Percentiles rank a stretch among this genome's conserved stretches.
These are phyloP conservation scores for Cyberlindnera nakhonratchasimensis DNA, from an alignment of 805 yeast species.

Conservation along the genomic window DNA sequence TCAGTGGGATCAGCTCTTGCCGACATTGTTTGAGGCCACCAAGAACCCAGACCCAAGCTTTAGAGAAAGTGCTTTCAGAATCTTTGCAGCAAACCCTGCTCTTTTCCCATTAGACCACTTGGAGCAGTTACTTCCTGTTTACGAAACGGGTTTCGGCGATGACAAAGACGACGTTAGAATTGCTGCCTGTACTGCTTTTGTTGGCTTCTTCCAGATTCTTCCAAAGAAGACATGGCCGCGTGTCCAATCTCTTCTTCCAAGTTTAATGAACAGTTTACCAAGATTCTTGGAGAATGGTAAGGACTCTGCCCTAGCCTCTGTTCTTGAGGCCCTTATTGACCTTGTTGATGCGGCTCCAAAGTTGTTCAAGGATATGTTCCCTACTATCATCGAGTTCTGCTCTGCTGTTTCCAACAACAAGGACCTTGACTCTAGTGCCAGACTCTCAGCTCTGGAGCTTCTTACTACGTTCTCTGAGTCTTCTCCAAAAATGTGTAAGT, in stretches of 20 bases:
- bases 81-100: slow-evolving; percentile 80
- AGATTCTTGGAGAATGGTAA: slow-evolving; percentile 76
- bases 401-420: slow-evolving; percentile 77
- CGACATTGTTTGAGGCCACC: slow-evolving; percentile 67
- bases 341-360: slow-evolving; percentile 92
- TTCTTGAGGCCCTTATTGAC: slow-evolving; percentile 86
- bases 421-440: slow-evolving; percentile 73
- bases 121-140: slow-evolving; percentile 58
- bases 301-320: slow-evolving; percentile 77
- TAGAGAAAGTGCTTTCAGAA: slow-evolving; percentile 89
- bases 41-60: slow-evolving; percentile 54
- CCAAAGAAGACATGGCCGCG: slow-evolving; percentile 78
- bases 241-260: slow-evolving; percentile 77
- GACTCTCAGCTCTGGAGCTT: slow-evolving; percentile 85
- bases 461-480: slow-evolving; percentile 88
- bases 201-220: slow-evolving; percentile 77
- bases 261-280: slow-evolving; percentile 81
- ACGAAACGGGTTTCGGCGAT: slow-evolving; percentile 80
- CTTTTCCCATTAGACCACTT: slow-evolving; percentile 60
- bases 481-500: slow-evolving; percentile 92
- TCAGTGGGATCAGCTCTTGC: slow-evolving; percentile 76
- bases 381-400: slow-evolving; percentile 81
- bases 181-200: slow-evolving; percentile 89
- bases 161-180: slow-evolving; percentile 78
- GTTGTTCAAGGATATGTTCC: slow-evolving; percentile 87